Percentiles rank a stretch among this genome's conserved stretches.
Conservation (phyloP, 2,329 filamentous ascomycete genomes). For the Cladosporium sp. region DNA sequence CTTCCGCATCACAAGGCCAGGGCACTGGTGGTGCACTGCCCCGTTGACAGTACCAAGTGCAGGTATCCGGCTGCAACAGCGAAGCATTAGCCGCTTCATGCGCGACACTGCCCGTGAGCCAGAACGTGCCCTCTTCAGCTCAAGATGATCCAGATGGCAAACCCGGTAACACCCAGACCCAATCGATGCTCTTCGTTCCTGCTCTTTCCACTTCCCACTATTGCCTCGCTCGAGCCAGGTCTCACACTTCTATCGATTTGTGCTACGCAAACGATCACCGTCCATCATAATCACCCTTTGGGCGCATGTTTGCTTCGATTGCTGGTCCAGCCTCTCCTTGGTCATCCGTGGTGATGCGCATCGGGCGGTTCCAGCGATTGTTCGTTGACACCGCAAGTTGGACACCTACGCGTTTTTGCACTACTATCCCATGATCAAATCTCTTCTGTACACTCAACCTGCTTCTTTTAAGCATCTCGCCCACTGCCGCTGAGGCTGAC, state of each 20-base stretch:
- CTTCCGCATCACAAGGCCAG: constrained; percentile 7
- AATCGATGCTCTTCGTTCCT: constrained; percentile 1
- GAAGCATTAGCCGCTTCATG: constrained; percentile 4
- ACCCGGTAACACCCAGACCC: background rate
- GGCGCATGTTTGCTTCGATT: constrained; percentile 14
- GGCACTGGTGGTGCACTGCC: constrained; percentile 10
- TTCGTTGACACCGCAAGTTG: constrained; percentile 6
- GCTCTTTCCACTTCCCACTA: background rate
- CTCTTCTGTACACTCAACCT: constrained; percentile 11
- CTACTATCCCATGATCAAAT: background rate
- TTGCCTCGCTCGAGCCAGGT: constrained; percentile 5
- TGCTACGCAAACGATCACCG: constrained; percentile 16
- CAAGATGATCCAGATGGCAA: background rate
- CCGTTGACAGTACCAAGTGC: constrained; percentile 17
- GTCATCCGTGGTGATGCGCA: background rate
- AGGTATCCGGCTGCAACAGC: constrained; percentile 13
- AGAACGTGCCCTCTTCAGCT: constrained; percentile 2
- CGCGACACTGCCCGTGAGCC: background rate
- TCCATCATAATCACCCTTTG: background rate
- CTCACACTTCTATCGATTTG: background rate
- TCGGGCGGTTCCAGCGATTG: background rate
- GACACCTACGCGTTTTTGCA: background rate
- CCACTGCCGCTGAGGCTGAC: background rate
- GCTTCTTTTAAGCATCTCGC: background rate
- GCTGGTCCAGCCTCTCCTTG: background rate